Percentiles rank a stretch among this genome's conserved stretches.
Conservation (phyloP, 257 asterid species). For the Ajuga chamaepitys region DNA sequence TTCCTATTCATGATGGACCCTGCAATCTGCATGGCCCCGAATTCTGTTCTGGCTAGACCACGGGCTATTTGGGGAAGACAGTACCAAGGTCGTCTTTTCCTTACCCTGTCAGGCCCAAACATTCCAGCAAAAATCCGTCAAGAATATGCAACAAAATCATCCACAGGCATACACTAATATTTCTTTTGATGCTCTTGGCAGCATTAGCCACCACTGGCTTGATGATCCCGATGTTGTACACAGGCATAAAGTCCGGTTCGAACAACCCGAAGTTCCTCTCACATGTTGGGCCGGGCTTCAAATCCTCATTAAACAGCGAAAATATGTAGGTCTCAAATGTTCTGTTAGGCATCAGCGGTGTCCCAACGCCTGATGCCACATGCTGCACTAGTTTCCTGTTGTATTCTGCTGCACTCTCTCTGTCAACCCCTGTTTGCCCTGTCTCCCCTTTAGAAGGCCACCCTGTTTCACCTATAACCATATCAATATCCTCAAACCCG, state of each 20-base stretch:
- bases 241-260: conserved; percentile 31
- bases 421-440: conserved; percentile 29
- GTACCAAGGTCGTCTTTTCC: too few relatives aligned
- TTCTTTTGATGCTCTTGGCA: conserved; percentile 6
- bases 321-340: conserved; percentile 43
- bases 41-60: too few relatives aligned
- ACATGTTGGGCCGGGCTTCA: conserved; percentile 59
- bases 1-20: too few relatives aligned
- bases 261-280: conserved; percentile 67
- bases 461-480: conserved; percentile 44
- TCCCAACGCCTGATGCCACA: conserved; percentile 38
- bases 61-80: too few relatives aligned
- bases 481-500: conserved; percentile 25
- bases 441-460: conserved; percentile 47
- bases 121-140: conserved; percentile 24
- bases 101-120: conserved; percentile 39
- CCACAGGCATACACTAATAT: conserved; percentile 16
- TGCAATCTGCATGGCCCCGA: too few relatives aligned
- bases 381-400: conserved; percentile 28
- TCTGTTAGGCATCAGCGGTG: conserved; percentile 42
- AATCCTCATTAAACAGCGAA: conserved; percentile 49
- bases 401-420: conserved; percentile 32
- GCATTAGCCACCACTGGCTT: conserved; percentile 29
- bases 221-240: conserved; percentile 47
- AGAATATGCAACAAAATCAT: conserved; percentile 23